Conservation (phyloP, 768 basidiomycete species). For the Lactarius vividus region DNA sequence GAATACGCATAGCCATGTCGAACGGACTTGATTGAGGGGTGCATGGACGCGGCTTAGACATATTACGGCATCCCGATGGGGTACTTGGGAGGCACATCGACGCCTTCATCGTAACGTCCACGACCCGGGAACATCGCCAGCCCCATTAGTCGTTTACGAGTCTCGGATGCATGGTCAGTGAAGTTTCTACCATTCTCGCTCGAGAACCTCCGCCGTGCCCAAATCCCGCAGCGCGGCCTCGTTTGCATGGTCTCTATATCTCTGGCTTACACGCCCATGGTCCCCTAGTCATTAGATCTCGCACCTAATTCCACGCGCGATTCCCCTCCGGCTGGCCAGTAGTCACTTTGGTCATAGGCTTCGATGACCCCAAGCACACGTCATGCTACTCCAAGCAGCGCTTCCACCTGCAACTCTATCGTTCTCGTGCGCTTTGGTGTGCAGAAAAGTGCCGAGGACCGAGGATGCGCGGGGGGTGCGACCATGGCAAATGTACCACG, state of each 20-base stretch:
- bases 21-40: constrained; percentile 3
- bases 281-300: not conserved
- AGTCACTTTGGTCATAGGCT: not conserved
- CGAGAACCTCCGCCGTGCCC: not conserved
- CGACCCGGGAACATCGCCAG: not conserved
- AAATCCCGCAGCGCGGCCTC: not conserved
- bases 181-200: not conserved
- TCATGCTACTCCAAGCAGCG: not conserved
- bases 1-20: constrained; percentile 3
- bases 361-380: not conserved
- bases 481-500: not conserved
- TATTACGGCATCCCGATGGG: constrained; percentile 11
- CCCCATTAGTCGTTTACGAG: not conserved
- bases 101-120: not conserved
- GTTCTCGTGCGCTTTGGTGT: not conserved
- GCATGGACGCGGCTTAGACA: not conserved
- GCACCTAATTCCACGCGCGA: constrained; percentile 2
- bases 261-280: constrained; percentile 5
- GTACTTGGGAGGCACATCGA: constrained; percentile 17
- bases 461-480: not conserved
- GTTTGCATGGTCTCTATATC: constrained; percentile 4
- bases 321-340: constrained; percentile 1
- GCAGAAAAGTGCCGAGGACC: not conserved
- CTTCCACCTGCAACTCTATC: not conserved
- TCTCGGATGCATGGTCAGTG: not conserved